Evolutionary conservation across 108 stramenopile species (phyloP), one percentile per base, ranked within the genome.

Genomic region (Schizochytrium sp.): DNA sequence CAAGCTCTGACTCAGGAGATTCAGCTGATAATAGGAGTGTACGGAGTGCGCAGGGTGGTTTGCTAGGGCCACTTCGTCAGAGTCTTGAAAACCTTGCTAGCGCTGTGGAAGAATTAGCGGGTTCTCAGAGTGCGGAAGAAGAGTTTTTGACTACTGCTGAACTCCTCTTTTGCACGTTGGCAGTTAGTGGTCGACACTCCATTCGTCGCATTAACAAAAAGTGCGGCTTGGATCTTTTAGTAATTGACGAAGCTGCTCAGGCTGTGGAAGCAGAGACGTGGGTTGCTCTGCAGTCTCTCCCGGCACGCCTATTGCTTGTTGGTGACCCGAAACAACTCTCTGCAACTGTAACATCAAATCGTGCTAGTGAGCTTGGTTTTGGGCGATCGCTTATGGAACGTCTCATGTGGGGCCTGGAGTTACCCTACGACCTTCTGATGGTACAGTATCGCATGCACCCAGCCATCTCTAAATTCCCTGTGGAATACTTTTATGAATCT

Each of bases 401-500:
- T 12, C 87, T 88, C 61, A 58, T 88, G 87, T 45, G 56, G 57
- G 57, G 42, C 57, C 28, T 83, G 1, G 55, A 50, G 45, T 50
- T 55, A 5, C 76, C 76, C 15, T 55, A 83, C 28, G 95, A 97
- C 69, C 91, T 99, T 94, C 93, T 99, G 56, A 93, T 98, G 88
- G 95, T 95, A 17, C 99, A 99, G 93, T 98, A 98, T 93, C 94
- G 98, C 89, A 97, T 97, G 98, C 96, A 97, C 87, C 96, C 97
- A 10, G 76, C 88, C n/a, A 97, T 98, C 42, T 94, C 96, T 17
- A 93, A 94, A 72, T 98, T 97, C 91, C 96, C 97, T 0, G 93
- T 96, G 41, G 91, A 91, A 45, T 94, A 96, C 17, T 97, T 97
- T 89, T 98, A 98, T 88, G 94, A 93, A 72, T 96, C 96, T 4